These are phyloP conservation scores for Rauvolfia tetraphylla DNA, from an alignment of 257 asterid species.

Conservation along the genomic window DNA sequence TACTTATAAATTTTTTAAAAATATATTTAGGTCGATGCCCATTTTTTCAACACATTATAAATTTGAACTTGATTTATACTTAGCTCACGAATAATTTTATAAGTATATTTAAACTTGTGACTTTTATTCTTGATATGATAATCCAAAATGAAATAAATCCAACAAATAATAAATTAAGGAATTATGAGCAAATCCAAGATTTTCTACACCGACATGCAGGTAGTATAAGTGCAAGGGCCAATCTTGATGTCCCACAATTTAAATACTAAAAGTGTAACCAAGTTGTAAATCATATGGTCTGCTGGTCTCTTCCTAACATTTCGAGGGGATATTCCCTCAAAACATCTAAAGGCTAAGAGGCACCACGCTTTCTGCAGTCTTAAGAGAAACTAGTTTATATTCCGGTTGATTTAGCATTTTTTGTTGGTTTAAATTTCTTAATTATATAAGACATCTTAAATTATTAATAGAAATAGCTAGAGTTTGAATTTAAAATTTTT, in stretches of 20 bases:
- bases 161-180: not conserved
- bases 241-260: not conserved
- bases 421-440: too few relatives aligned
- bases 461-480: too few relatives aligned
- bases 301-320: slow-evolving; percentile 5
- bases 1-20: too few relatives aligned
- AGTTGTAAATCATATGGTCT: not conserved
- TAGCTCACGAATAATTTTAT: too few relatives aligned
- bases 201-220: not conserved
- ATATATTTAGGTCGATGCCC: too few relatives aligned
- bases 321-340: not conserved
- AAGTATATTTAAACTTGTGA: too few relatives aligned
- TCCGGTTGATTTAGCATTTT: not conserved
- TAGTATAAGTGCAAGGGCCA: not conserved
- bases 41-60: too few relatives aligned
- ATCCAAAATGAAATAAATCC: too few relatives aligned
- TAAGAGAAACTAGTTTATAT: not conserved
- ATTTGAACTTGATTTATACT: too few relatives aligned
- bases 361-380: not conserved
- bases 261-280: not conserved
- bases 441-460: not conserved
- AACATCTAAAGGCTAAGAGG: not conserved
- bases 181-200: not conserved
- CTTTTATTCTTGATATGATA: not conserved
- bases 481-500: too few relatives aligned